Base-by-base conservation (phyloP, 2,329 filamentous ascomycete species). In the Mycosphaerella sp. region DNA sequence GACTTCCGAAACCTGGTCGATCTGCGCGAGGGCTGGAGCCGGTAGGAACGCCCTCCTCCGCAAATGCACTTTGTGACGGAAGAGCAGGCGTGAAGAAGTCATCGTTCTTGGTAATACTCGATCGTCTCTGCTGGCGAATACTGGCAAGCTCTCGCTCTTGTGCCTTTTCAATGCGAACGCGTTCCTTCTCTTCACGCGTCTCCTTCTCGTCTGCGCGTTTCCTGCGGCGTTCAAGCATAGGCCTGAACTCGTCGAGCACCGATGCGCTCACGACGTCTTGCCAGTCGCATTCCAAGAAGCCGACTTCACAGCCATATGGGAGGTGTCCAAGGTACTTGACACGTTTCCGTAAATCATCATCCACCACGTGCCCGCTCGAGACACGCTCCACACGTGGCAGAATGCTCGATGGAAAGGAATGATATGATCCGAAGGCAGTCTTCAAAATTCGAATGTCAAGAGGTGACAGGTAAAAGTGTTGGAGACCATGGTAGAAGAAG, bases 241-340 rank as follows among this genome's bases (percentile, higher is more conserved):
- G 71, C n/a, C 78, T 75, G 69, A 95, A 96, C 1, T 78, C 77
- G 35, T 82, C 82, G n/a, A 96, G 74, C 3, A 87, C 79, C 44
- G 87, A 84, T 0, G 82, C 76, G 2, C 82, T 78, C 4, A 96
- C 87, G 34, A 93, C 87, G 59, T 95, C 89, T 2, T 87, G 89
- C 90, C 90, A 96, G 67, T 96, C 89, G 64, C 90, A 96, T 70
- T 96, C 90, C 1, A 96, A 70, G 62, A 95, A 95, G 59, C 79
- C 89, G 37, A 96, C 87, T 59, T 95, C 85, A 66, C 89, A 95
- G n/a, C 90, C 90, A 44, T 86, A 83, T 0, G 90, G 90, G 5
- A 96, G 76, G 68, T 96, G 90, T 0, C 82, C 81, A 2, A 96
- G 78, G 59, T 95, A 96, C 66, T 93, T 95, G 49, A 87, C 84